A percentile compares a stretch with the other conserved stretches of the same genome.
Conservation (phyloP, 768 basidiomycete genomes). For the Floccularia luteovirens region DNA sequence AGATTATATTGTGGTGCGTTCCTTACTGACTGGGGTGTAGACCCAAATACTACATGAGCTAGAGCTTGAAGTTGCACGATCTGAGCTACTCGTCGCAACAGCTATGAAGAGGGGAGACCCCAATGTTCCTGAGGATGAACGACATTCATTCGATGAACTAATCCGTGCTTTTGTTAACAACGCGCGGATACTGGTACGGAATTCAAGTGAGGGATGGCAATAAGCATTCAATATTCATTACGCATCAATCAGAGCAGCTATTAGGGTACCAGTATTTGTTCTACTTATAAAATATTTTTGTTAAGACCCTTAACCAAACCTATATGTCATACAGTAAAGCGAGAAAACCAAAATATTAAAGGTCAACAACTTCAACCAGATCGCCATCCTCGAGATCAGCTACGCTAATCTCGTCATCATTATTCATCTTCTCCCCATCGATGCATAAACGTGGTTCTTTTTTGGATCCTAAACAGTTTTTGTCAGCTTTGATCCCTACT, state of each 20-base stretch:
- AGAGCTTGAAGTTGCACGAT: conserved; percentile 79
- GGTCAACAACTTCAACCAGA: conserved; percentile 64
- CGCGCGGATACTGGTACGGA: conserved; percentile 80
- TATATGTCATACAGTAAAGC: too few species aligned
- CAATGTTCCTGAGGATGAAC: conserved; percentile 52
- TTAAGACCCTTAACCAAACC: too few species aligned
- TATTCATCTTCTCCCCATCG: conserved; percentile 68
- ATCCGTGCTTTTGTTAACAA: conserved; percentile 92
- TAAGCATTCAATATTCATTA: conserved; percentile 8
- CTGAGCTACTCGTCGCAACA: conserved; percentile 62
- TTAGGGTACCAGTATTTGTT: not conserved
- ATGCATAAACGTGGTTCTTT: conserved; percentile 46
- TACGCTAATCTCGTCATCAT: conserved; percentile 51
- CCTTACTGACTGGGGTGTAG: conserved; percentile 19
- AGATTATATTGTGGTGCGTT: conserved; percentile 2
- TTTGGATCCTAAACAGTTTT: conserved; percentile 14
- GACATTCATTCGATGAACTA: conserved; percentile 81
- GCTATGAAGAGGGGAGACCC: conserved; percentile 64
- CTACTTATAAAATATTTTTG: too few species aligned
- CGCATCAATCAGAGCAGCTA: not conserved
- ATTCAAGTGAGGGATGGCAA: conserved; percentile 50
- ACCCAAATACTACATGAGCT: conserved; percentile 73
- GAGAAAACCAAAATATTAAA: too few species aligned
- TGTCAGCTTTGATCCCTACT: conserved; percentile 19
- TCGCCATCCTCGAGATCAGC: conserved; percentile 77